Evolutionary conservation across 2,329 filamentous ascomycete species (phyloP).

Genomic region (Aspergillus oerlinghausenensis): DNA sequence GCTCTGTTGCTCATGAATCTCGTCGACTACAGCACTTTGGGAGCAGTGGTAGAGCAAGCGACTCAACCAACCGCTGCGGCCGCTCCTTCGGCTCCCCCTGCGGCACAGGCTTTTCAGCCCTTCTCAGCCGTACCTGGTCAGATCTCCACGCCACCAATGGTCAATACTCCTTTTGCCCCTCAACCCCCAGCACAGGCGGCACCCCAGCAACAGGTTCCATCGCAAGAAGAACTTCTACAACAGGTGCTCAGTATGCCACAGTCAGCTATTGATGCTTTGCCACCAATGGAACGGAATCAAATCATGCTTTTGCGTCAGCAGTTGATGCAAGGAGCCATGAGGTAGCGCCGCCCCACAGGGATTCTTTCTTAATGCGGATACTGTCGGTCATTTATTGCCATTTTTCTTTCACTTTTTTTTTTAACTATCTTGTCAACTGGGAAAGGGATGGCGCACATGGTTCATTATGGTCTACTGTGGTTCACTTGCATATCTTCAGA

Average conservation of each 20-base stretch:
- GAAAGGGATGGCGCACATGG: conserved; percentile 2
- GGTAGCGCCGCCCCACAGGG: conserved; percentile 16
- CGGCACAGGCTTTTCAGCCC: conserved; percentile 34
- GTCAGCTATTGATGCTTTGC: conserved; percentile 72
- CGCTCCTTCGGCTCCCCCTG: conserved; percentile 29
- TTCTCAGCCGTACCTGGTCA: conserved; percentile 41
- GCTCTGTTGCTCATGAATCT: conserved; percentile 88
- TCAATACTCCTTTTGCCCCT: conserved; percentile 38
- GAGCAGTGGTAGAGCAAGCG: conserved; percentile 68
- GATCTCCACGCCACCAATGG: conserved; percentile 49
- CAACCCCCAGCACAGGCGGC: conserved; percentile 43
- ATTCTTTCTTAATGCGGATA: background rate
- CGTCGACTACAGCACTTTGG: conserved; percentile 77
- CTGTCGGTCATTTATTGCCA: background rate
- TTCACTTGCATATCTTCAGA: background rate
- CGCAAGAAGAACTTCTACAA: conserved; percentile 70
- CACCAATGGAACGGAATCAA: conserved; percentile 70
- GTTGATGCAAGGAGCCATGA: conserved; percentile 45
- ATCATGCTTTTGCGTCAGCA: conserved; percentile 71
- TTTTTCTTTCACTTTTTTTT: conserved; percentile 1
- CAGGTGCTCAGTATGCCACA: conserved; percentile 78
- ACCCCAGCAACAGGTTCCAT: conserved; percentile 46
- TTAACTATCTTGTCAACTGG: background rate
- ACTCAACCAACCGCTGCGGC: conserved; percentile 38
- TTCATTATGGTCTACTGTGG: background rate